phyloP scores from a whole-genome alignment of 2,329 filamentous ascomycete genomes.

The Phaeosphaeria sp. region DNA sequence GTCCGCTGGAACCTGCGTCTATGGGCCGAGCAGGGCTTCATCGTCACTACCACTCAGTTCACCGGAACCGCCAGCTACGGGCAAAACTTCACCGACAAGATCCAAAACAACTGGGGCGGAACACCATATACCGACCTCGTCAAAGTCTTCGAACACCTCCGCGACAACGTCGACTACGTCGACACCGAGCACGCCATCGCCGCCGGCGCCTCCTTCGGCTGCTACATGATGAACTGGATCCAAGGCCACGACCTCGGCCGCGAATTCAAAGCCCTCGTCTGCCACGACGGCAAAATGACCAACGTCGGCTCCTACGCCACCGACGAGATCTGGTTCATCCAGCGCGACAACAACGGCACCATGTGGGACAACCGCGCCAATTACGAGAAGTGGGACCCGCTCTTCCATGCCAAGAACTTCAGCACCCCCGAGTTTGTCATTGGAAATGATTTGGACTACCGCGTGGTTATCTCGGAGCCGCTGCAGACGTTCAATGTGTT shows the following conservation, averaged over 20 bases:
- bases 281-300: slow-evolving; percentile 84
- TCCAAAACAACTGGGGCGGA: slow-evolving; percentile 82
- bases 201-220: slow-evolving; percentile 65
- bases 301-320: slow-evolving; percentile 56
- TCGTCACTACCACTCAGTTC: slow-evolving; percentile 81
- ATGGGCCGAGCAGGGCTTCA: slow-evolving; percentile 86
- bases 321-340: slow-evolving; percentile 61
- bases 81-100: slow-evolving; percentile 77
- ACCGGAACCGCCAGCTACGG: slow-evolving; percentile 85
- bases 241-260: slow-evolving; percentile 83
- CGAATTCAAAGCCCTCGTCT: slow-evolving; percentile 86
- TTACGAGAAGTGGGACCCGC: slow-evolving; percentile 66
- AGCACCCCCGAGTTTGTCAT: slow-evolving; percentile 86
- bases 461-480: slow-evolving; percentile 85
- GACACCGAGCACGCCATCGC: slow-evolving; percentile 76
- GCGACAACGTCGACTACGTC: slow-evolving; percentile 69
- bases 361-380: slow-evolving; percentile 51
- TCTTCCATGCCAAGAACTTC: slow-evolving; percentile 71
- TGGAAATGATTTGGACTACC: slow-evolving; percentile 87
- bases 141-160: slow-evolving; percentile 77
- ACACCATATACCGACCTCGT: slow-evolving; percentile 83
- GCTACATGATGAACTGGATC: slow-evolving; percentile 74
- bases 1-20: slow-evolving; percentile 84
- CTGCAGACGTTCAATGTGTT: slow-evolving; percentile 85
- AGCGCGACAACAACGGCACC: slow-evolving; percentile 53